A percentile compares a stretch with the other conserved stretches of the same genome.
Evolutionary conservation across 176 grass and related monocot genomes (phyloP).

Genomic region (Aechmea fasciata): DNA sequence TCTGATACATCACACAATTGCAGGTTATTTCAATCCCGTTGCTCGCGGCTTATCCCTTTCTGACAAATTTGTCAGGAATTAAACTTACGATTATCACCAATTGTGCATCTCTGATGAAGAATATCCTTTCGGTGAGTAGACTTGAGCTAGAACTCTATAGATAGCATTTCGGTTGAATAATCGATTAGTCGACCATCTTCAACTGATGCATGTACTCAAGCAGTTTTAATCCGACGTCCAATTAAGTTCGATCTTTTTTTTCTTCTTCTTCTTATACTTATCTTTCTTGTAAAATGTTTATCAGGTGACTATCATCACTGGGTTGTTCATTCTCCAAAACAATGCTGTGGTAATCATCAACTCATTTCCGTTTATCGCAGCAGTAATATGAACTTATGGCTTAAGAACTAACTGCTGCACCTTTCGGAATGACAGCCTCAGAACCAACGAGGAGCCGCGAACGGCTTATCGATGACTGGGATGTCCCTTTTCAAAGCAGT

Average conservation of each 20-base stretch:
- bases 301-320: constrained; percentile 53
- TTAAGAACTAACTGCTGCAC: background rate
- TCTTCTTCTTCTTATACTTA: background rate
- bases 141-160: no score
- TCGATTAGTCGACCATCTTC: no score
- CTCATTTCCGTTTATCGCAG: background rate
- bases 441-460: constrained; percentile 68
- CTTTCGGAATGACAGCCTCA: constrained; percentile 30
- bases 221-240: no score
- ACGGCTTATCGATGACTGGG: constrained; percentile 43
- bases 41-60: constrained; percentile 52
- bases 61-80: constrained; percentile 42
- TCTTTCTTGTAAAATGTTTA: constrained; percentile 18
- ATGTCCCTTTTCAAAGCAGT: constrained; percentile 69
- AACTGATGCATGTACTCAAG: no score
- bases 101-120: constrained; percentile 39
- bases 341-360: constrained; percentile 61
- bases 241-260: background rate
- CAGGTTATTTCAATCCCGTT: constrained; percentile 52
- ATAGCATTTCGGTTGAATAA: no score
- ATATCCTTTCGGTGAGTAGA: constrained; percentile 33
- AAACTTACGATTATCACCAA: constrained; percentile 38
- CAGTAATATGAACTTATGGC: background rate
- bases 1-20: constrained; percentile 1
- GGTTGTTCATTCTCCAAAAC: constrained; percentile 59